Evolutionary conservation across 1,139 yeast species (phyloP), one percentile per base, ranked within the genome.

Genomic region (Pichia sp.): DNA sequence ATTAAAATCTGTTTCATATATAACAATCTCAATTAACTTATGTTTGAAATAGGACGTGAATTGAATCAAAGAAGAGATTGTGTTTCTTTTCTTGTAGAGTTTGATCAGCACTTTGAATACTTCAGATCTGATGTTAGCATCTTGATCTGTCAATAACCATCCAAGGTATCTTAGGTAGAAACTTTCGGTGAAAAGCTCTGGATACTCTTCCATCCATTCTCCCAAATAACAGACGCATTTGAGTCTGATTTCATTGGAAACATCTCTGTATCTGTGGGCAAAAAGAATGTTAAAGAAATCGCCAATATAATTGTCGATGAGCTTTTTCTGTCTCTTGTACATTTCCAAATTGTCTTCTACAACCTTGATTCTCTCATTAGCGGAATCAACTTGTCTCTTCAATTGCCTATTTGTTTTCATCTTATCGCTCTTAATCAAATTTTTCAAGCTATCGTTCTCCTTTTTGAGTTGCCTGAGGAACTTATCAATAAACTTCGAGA

Each of bases 181-280:
- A 3, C 81, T 77, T 42, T 77, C 83, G 48, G 82, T 49, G 50
- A 83, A 87, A 38, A 68, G 62, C 39, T 79, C 86, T 0, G 95
- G 94, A 44, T 71, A 72, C 7, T 62, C 54, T n/a, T 69, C 64
- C 64, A 85, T 81, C 82, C 94, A 81, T 20, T 60, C 64, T 16
- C 86, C 75, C 33, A 87, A 62, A 29, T 71, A 67, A 13, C 57
- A 52, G 46, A 85, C 63, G 42, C 94, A 82, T 39, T 79, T 86
- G 17, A 70, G 68, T 46, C 97, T 68, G 23, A 87, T 80, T 9
- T 60, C 58, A 7, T 80, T 74, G 52, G 86, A 95, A 11, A 81
- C 69, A 56, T 88, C 97, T 44, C 88, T 75, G 53, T 83, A 83
- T 45, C 97, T 66, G 50, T 80, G 86, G 9, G 77, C 74, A 54